Percentiles rank a stretch among this genome's conserved stretches.
phyloP scores from a whole-genome alignment of 2,329 filamentous ascomycete genomes.

The Monilinia aucupariae region DNA sequence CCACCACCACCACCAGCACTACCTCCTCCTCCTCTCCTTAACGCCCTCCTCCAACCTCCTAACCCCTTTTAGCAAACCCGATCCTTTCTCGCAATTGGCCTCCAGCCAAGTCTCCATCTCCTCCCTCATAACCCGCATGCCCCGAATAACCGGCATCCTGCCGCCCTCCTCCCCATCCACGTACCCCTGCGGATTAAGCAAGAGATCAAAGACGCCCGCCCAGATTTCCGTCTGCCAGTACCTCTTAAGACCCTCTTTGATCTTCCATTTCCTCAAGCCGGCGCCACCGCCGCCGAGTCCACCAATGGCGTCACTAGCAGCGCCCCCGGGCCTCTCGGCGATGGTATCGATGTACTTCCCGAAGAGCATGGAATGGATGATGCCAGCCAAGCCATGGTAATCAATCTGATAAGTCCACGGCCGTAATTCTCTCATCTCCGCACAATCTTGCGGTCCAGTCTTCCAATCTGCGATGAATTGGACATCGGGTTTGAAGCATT shows the following conservation, averaged over 20 bases:
- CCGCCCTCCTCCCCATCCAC: constrained; percentile 57
- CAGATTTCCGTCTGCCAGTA: constrained; percentile 98
- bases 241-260: constrained; percentile 79
- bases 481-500: constrained; percentile 67
- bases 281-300: constrained; percentile 40
- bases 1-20: too few relatives aligned
- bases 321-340: constrained; percentile 35
- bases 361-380: constrained; percentile 83
- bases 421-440: constrained; percentile 88
- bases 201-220: constrained; percentile 72
- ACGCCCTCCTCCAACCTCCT: constrained; percentile 50
- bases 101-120: constrained; percentile 82
- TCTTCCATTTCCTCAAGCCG: constrained; percentile 61
- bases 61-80: constrained; percentile 65
- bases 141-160: constrained; percentile 67
- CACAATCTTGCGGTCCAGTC: constrained; percentile 78
- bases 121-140: constrained; percentile 64
- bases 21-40: constrained; percentile 22
- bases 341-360: constrained; percentile 89
- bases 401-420: constrained; percentile 98
- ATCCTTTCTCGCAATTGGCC: constrained; percentile 73
- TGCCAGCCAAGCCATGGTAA: constrained; percentile 86
- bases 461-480: constrained; percentile 97
- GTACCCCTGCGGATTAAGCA: constrained; percentile 74
- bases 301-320: constrained; percentile 45